Base-by-base conservation (phyloP, 441 rosid species). In the Erodium texanum region DNA sequence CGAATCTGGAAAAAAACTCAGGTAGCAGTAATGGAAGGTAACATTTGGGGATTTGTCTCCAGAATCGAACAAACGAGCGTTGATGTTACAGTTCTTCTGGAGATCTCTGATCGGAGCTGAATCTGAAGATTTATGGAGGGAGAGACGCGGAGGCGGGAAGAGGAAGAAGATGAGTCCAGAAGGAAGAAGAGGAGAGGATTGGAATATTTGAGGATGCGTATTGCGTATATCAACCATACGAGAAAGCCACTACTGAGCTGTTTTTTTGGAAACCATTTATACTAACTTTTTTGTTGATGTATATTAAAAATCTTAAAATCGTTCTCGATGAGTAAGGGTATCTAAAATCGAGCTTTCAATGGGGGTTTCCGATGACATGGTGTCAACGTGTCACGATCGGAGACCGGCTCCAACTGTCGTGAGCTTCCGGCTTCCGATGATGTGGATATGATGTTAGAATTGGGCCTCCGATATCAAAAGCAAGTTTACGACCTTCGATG, bases 121-220 rank as follows among this genome's bases (percentile, higher is more conserved):
- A 18, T 16, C 61, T 54, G 61, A 11, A 54, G 61, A 54, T 54
- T 54, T 54, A 54, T 54, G 61, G 61, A 54, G 61, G 61, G 61
- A 38, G 45, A 38, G 45, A 38, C 9, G 8, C 29, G 11, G 45
- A 38, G 8, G 59, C 45, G 20, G 59, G 59, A 54, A 20, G 61
- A 54, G 20, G 29, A 27, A 16, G 23, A 11, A 54, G 61, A 54
- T 15, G 61, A 20, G 18, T n/a, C n/a, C n/a, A 54, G 20, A 4
- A 27, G 5, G 23, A 11, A 54, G 61, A 54, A 16, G 61, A 20
- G 18, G 61, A 54, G 20, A 16, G 61, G 23, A 38, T 0, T 38
- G 45, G 45, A 18, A 18, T 54, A 16, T 54, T 54, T 54, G 61
- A 54, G 61, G 61, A 54, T 54, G 61, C 61, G 61, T 19, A 8